Evolutionary conservation across 2,329 filamentous ascomycete genomes (phyloP), one percentile per base, ranked within the genome.

Genomic region (Nemania sp.): DNA sequence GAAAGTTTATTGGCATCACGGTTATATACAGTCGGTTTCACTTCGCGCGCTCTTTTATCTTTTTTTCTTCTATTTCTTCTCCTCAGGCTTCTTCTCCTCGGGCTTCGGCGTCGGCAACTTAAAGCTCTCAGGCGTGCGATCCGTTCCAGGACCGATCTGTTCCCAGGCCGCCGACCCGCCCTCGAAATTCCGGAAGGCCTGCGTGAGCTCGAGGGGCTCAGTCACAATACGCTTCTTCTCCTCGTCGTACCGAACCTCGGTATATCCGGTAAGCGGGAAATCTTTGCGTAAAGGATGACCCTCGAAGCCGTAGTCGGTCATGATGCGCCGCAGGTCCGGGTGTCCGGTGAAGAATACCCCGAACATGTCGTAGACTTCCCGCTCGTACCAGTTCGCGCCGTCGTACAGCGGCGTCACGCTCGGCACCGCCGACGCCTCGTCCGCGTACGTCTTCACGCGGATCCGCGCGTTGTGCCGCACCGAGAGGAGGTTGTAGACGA

Each of bases 141-240:
- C 85, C 51, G 84, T 75, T 65, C 93, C 93, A 59, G 82, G 62
- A 55, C 81, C 83, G 59, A 87, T 74, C 62, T 81, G 84, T 77
- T 86, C 84, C 84, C 83, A 86, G 12, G 82, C 82, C 61, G 86
- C 85, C 41, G 85, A 86, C 52, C 91, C 91, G 57, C 92, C 91
- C 77, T 97, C 92, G 70, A 99, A 99, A 79, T 99, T 97, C 66
- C 94, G 86, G 86, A 95, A 99, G 6, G 95, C 94, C 76, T 99
- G 94, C 12, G 94, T 97, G 75, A 99, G 83, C 79, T 99, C 94
- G 44, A 99, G 80, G 34, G 95, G 94, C 80, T 99, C 95, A 26
- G 95, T 93, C 57, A 99, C 93, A 70, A 99, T 97, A 59, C 94
- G 86, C 86, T 99, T 99, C 89, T 97, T 99, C 82, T 99, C 95